Percentiles rank a stretch among this genome's conserved stretches.
These are phyloP conservation scores for Metschnikowia drakensbergensis DNA, from an alignment of 805 yeast species.

Conservation along the genomic window DNA sequence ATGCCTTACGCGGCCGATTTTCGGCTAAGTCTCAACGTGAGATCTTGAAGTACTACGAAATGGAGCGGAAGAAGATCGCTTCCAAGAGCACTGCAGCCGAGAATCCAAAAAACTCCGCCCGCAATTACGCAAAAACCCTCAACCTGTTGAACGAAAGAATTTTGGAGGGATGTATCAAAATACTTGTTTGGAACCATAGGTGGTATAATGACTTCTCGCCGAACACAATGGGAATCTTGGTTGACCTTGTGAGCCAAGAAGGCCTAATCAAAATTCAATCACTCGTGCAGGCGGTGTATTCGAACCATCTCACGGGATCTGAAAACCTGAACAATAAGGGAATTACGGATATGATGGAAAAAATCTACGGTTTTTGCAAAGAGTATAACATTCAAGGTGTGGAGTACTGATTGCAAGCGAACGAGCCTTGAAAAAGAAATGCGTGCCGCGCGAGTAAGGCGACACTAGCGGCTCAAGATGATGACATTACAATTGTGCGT, in stretches of 20 bases:
- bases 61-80: conserved; percentile 42
- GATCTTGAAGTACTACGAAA: conserved; percentile 59
- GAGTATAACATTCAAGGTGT: conserved; percentile 42
- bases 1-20: conserved; percentile 69
- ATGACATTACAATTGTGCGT: background rate
- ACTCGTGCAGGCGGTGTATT: conserved; percentile 64
- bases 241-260: conserved; percentile 64
- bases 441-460: background rate
- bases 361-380: conserved; percentile 46
- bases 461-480: conserved; percentile 1
- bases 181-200: conserved; percentile 96
- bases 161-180: conserved; percentile 65
- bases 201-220: conserved; percentile 95
- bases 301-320: conserved; percentile 25
- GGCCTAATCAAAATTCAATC: conserved; percentile 76
- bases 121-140: conserved; percentile 37
- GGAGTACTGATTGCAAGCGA: conserved; percentile 21
- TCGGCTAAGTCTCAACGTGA: conserved; percentile 76
- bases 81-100: conserved; percentile 19
- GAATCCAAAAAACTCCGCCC: conserved; percentile 17
- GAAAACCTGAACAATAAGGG: conserved; percentile 42
- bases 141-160: conserved; percentile 51
- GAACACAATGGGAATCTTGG: conserved; percentile 51
- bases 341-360: conserved; percentile 53
- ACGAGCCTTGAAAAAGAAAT: background rate